Base-by-base conservation (phyloP, 176 grass and related monocot genomes). In the Cymbopogon citratus region DNA sequence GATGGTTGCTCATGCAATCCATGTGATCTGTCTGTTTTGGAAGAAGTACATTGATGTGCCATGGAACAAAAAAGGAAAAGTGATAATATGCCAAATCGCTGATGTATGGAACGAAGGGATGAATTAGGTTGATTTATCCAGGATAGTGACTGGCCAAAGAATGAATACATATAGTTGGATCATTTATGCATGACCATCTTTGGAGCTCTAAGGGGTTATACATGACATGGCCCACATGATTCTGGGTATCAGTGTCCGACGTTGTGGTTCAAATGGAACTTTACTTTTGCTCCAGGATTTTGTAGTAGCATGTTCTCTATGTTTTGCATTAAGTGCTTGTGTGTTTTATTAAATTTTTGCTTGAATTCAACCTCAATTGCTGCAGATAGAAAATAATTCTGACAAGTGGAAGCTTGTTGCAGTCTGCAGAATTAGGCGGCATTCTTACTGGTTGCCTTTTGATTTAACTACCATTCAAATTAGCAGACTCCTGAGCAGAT, bases 341-440 rank as follows among this genome's bases (percentile, higher is more conserved):
- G 43, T 43, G 74, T 54, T 82, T 87, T 79, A 18, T 24, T 78
- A 11, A 73, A 26, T 69, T 16, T 45, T 34, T 81, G 56, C 44
- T 76, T 85, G 54, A 77, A 85, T 85, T 89, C 15, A 87, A 81
- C 76, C 71, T 77, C 78, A 87, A 67, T 87, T 80, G 68, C 82
- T 94, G 84, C 87, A 91, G 63, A 89, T 79, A 87, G 81, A 83
- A 79, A 87, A 73, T 46, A 81, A 80, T 81, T 91, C 90, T 97
- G 75, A 84, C 80, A 80, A 88, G 73, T 74, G 87, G 80, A 92
- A 93, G 83, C 86, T 97, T 92, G 87, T 90, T 93, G 88, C 56
- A 60, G 56, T 60, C 56, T 60, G 56, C 91, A 87, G 93, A 93
- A 91, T 85, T 88, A 82, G 82, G 85, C 82, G 92, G 84, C 89